phyloP scores from a whole-genome alignment of 345 rosid species.

The Erodium maritimum region DNA sequence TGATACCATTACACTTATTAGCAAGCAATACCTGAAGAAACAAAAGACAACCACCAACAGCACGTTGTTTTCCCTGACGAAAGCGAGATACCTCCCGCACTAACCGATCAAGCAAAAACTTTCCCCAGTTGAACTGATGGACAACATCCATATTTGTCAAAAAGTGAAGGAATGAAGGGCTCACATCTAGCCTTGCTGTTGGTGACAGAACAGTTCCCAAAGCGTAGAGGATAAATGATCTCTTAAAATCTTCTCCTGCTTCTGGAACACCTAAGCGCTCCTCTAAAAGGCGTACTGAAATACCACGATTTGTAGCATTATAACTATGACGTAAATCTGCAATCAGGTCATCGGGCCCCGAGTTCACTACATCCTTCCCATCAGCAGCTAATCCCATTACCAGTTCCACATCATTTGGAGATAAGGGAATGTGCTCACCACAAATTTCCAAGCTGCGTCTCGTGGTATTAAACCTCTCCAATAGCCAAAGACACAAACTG shows the following conservation, averaged over 20 bases:
- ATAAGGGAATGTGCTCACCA: constrained; percentile 25
- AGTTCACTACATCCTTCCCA: constrained; percentile 41
- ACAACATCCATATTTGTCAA: constrained; percentile 30
- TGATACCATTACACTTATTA: background rate
- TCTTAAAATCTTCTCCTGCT: constrained; percentile 39
- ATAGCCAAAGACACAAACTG: constrained; percentile 39
- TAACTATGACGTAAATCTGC: constrained; percentile 26
- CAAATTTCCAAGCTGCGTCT: constrained; percentile 29
- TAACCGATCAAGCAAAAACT: constrained; percentile 34
- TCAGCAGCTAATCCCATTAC: constrained; percentile 36
- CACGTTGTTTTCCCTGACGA: constrained; percentile 36
- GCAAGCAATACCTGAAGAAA: constrained; percentile 28
- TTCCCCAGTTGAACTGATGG: constrained; percentile 41
- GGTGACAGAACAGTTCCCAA: constrained; percentile 38
- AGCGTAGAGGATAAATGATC: constrained; percentile 35
- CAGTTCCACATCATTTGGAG: constrained; percentile 32
- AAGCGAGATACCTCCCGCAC: constrained; percentile 36
- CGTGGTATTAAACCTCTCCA: constrained; percentile 34
- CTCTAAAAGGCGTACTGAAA: constrained; percentile 38
- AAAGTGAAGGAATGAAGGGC: constrained; percentile 41
- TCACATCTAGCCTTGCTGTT: constrained; percentile 39
- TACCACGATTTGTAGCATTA: constrained; percentile 36
- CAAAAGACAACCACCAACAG: constrained; percentile 40
- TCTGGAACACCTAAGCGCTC: constrained; percentile 25
- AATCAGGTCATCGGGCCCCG: constrained; percentile 37